These are phyloP conservation scores for Silybum marianum DNA, from an alignment of 129 eudicot species.

Conservation along the genomic window DNA sequence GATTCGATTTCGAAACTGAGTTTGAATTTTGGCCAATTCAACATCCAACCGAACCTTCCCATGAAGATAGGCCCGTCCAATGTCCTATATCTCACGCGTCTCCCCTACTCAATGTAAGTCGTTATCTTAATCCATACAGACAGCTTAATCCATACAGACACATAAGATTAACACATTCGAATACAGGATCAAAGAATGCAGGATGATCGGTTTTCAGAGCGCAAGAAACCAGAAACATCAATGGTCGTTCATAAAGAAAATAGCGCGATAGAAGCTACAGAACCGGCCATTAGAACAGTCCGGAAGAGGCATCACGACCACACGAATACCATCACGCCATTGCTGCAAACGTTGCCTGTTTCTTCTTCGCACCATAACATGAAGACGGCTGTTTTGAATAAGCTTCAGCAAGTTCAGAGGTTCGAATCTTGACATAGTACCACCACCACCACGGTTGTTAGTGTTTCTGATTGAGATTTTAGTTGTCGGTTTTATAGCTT, in stretches of 20 bases:
- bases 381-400: constrained; percentile 9
- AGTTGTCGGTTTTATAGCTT: constrained; percentile 14
- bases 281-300: constrained; percentile 33
- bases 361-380: constrained; percentile 14
- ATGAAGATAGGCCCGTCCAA: constrained; percentile 58
- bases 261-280: constrained; percentile 22
- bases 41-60: constrained; percentile 60
- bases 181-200: constrained; percentile 38
- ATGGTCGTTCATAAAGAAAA: constrained; percentile 18
- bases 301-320: constrained; percentile 54
- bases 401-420: constrained; percentile 36
- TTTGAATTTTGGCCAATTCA: constrained; percentile 61
- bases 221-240: constrained; percentile 35
- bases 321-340: constrained; percentile 10
- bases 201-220: constrained; percentile 31
- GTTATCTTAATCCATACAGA: not conserved
- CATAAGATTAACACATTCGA: not conserved
- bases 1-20: constrained; percentile 30
- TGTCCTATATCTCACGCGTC: constrained; percentile 59
- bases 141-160: not conserved
- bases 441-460: not conserved
- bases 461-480: not conserved
- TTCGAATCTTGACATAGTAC: constrained; percentile 31
- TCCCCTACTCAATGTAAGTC: constrained; percentile 37
- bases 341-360: constrained; percentile 17